Evolutionary conservation across 257 asterid species (phyloP).

Genomic region (Capsicum rhomboideum): DNA sequence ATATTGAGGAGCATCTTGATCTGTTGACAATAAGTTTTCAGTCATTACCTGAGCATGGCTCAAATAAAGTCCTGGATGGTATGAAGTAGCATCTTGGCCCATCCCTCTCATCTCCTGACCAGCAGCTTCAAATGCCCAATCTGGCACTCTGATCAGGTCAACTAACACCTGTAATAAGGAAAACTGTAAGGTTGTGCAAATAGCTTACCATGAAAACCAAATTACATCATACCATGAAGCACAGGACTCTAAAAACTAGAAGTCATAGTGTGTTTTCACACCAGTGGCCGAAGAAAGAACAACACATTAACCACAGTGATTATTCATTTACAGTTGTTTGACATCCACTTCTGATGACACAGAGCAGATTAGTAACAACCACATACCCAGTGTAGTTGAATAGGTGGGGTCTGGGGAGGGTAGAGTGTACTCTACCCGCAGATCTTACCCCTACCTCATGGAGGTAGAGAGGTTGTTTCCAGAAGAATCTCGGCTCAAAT

Average conservation of each 20-base stretch:
- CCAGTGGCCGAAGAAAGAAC: not conserved
- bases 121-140: constrained; percentile 79
- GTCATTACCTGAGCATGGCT: constrained; percentile 61
- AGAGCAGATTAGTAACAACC: not conserved
- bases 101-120: constrained; percentile 76
- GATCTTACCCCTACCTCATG: no score
- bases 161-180: constrained; percentile 41
- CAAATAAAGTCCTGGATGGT: constrained; percentile 64
- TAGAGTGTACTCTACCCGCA: no score
- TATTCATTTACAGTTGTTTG: not conserved
- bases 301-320: not conserved
- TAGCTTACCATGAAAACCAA: not conserved
- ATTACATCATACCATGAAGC: not conserved
- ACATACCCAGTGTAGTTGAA: no score
- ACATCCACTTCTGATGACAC: not conserved
- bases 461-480: no score
- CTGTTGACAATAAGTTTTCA: not conserved
- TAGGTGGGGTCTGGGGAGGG: no score
- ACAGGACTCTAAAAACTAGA: not conserved
- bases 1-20: not conserved
- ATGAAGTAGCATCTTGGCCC: constrained; percentile 66
- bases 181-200: not conserved
- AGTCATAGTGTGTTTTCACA: not conserved
- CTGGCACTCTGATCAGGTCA: constrained; percentile 74
- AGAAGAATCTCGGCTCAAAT: no score